Evolutionary conservation across 257 asterid species (phyloP), one percentile per base, ranked within the genome.

Genomic region (Penstemon davidsonii): DNA sequence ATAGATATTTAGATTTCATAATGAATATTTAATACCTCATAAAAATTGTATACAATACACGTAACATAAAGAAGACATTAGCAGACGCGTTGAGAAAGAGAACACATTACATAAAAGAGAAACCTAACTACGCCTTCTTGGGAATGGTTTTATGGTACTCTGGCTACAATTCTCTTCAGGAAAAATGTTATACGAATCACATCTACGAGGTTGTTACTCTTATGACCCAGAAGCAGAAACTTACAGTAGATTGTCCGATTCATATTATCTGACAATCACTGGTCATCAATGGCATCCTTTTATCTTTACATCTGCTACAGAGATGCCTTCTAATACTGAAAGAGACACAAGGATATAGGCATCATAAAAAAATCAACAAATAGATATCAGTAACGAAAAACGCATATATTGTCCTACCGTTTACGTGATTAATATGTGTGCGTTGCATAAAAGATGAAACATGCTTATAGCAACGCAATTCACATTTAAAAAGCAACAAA

Each of bases 281-380:
- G 39, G 40, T 59, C 37, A 36, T 60, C 25, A n/a, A 58, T 38
- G 4, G 46, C 66, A 60, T 60, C 52, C 45, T 7, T 60, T 60
- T n/a, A 58, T 69, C 49, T 60, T 58, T 50, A 49, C 73, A 11
- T 37, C 9, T 59, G 5, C 59, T 59, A 62, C 60, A 5, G 62
- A 64, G 63, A 62, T 38, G 5, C 71, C 49, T 55, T 68, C 44
- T 12, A 36, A 10, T 50, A 42, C 79, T 69, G 83, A n/a, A 55
- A 77, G 54, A 58, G 59, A 49, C 55, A 25, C 54, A 66, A 38
- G 36, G 43, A 69, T 42, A 51, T 8, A 36, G 15, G 12, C 66
- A 50, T 51, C 42, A 13, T 76, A 62, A 71, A 56, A 9, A 53
- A 36, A 6, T 40, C 4, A 7, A 42, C 9, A 43, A 33, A 4